Evolutionary conservation across 345 rosid genomes (phyloP).

Genomic region (Erucastrum elatum): DNA sequence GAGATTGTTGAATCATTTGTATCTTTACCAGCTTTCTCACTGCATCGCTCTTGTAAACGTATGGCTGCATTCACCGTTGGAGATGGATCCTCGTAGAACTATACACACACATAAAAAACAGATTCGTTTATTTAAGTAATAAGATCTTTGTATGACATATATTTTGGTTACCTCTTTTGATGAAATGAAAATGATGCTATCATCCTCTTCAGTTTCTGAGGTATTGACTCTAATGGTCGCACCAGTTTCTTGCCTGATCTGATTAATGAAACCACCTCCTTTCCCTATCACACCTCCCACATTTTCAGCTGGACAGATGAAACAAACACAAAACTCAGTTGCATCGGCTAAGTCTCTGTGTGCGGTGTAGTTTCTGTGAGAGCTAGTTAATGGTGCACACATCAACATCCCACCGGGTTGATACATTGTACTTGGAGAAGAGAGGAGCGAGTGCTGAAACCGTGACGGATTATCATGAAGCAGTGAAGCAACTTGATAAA

Average conservation of each 20-base stretch:
- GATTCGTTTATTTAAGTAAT: not conserved
- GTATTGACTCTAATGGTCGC: conserved; percentile 73
- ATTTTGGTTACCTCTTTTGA: conserved; percentile 60
- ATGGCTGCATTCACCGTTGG: conserved; percentile 69
- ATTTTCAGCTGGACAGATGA: conserved; percentile 65
- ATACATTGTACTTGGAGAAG: conserved; percentile 49
- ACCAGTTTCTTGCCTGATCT: conserved; percentile 70
- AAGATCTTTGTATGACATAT: not conserved
- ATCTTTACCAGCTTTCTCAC: conserved; percentile 71
- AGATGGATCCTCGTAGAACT: conserved; percentile 70
- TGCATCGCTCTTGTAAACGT: conserved; percentile 69
- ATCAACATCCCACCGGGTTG: conserved; percentile 52
- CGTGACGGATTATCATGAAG: conserved; percentile 77
- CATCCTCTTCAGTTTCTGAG: conserved; percentile 57
- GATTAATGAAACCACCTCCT: conserved; percentile 69
- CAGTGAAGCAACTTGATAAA: conserved; percentile 60
- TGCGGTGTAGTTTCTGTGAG: conserved; percentile 58
- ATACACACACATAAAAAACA: not conserved
- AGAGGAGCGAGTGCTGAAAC: conserved; percentile 57
- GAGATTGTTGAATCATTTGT: conserved; percentile 55
- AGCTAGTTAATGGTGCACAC: conserved; percentile 44
- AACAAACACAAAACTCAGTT: conserved; percentile 62
- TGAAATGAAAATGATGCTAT: conserved; percentile 62
- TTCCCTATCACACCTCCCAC: conserved; percentile 75
- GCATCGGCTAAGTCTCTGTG: conserved; percentile 55